These are phyloP conservation scores for Dovyalis caffra DNA, from an alignment of 345 rosid species.

Conservation along the genomic window DNA sequence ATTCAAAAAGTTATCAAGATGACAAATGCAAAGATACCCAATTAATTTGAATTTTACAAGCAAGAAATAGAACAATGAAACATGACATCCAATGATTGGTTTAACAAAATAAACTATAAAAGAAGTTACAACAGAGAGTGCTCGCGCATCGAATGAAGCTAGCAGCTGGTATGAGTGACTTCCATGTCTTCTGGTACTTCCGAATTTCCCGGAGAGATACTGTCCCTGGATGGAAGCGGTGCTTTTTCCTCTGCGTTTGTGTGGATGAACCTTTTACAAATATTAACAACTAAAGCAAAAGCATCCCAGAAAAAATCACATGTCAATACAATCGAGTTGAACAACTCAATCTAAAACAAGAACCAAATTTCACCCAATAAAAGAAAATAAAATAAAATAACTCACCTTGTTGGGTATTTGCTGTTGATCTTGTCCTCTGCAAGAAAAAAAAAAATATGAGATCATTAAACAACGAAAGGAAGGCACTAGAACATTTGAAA, in stretches of 20 bases:
- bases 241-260: conserved; percentile 31
- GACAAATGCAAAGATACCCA: background rate
- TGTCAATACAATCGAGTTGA: background rate
- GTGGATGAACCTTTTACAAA: conserved; percentile 12
- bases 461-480: background rate
- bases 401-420: conserved; percentile 12
- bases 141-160: conserved; percentile 64
- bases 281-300: background rate
- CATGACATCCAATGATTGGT: background rate
- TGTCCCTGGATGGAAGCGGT: conserved; percentile 64
- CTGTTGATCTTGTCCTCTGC: background rate
- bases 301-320: background rate
- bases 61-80: background rate
- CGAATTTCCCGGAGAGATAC: conserved; percentile 82
- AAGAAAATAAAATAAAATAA: background rate
- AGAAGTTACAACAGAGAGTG: conserved; percentile 9
- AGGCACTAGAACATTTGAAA: background rate
- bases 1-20: background rate
- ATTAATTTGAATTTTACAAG: background rate
- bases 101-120: background rate
- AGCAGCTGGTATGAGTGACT: conserved; percentile 61
- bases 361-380: background rate
- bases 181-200: conserved; percentile 47
- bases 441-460: background rate
- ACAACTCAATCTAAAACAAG: background rate